A percentile compares a stretch with the other conserved stretches of the same genome.
Evolutionary conservation across 2,329 filamentous ascomycete genomes (phyloP).

Genomic region (Harringtonia lauricola): DNA sequence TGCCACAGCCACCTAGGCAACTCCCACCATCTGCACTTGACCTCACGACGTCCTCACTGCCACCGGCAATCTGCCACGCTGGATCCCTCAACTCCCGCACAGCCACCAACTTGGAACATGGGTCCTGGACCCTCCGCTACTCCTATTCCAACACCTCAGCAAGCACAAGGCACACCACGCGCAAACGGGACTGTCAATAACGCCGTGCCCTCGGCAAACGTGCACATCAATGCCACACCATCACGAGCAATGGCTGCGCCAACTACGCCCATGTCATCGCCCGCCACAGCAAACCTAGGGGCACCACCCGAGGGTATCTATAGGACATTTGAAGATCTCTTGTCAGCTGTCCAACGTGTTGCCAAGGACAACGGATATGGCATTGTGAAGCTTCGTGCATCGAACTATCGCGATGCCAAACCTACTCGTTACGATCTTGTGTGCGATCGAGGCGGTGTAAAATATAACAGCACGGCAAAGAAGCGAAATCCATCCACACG

Average conservation of each 20-base stretch:
- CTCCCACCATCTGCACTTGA: not conserved
- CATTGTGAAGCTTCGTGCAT: constrained; percentile 50
- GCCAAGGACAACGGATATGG: constrained; percentile 53
- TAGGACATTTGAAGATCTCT: constrained; percentile 46
- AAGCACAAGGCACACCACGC: constrained; percentile 10
- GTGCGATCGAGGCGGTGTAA: constrained; percentile 52
- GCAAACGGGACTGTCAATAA: constrained; percentile 6
- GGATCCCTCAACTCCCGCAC: constrained; percentile 12
- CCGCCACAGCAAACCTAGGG: constrained; percentile 28
- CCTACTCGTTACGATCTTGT: constrained; percentile 52
- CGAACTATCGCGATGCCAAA: constrained; percentile 52
- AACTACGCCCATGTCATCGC: constrained; percentile 19
- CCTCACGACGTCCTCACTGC: not conserved
- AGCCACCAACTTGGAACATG: constrained; percentile 12
- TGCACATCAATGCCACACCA: constrained; percentile 12
- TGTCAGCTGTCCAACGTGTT: constrained; percentile 45
- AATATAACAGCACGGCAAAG: constrained; percentile 54
- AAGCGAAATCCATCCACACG: constrained; percentile 53
- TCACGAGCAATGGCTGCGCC: constrained; percentile 16
- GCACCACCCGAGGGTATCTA: constrained; percentile 51
- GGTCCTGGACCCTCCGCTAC: constrained; percentile 7
- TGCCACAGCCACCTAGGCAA: not conserved
- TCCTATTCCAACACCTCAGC: constrained; percentile 2
- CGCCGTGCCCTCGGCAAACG: not conserved
- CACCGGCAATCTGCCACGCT: constrained; percentile 11